Evolutionary conservation across 2,329 filamentous ascomycete species (phyloP).

Genomic region (Aureobasidium sp.): DNA sequence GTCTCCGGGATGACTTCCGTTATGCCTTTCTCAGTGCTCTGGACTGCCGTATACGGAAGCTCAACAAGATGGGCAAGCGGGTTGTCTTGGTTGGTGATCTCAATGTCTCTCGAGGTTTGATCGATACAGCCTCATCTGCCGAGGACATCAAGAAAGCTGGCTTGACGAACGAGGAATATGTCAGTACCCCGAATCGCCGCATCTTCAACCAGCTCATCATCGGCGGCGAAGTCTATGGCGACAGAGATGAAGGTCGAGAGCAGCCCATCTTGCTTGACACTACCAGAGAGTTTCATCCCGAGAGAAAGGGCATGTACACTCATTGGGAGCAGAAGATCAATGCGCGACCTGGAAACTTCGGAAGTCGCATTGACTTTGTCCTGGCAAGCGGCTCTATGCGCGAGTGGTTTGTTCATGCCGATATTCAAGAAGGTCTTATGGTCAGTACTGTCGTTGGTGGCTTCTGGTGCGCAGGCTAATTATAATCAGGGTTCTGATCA

Average conservation of each 20-base stretch:
- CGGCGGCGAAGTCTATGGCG: slow-evolving; percentile 60
- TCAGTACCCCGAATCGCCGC: slow-evolving; percentile 63
- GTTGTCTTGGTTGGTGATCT: slow-evolving; percentile 84
- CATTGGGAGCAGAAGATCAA: slow-evolving; percentile 96
- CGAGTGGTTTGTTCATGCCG: slow-evolving; percentile 68
- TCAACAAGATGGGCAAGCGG: slow-evolving; percentile 70
- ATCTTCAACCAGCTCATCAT: slow-evolving; percentile 82
- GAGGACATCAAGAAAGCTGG: slow-evolving; percentile 66
- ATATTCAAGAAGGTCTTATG: slow-evolving; percentile 89
- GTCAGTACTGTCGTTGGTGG: slow-evolving; percentile 28
- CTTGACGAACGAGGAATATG: slow-evolving; percentile 63
- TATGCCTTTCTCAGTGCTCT: slow-evolving; percentile 71
- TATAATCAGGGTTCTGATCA: slow-evolving; percentile 71
- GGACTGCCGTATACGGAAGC: slow-evolving; percentile 77
- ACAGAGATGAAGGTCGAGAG: slow-evolving; percentile 63
- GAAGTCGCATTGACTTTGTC: slow-evolving; percentile 88
- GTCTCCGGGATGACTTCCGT: slow-evolving; percentile 74
- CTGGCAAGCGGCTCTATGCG: slow-evolving; percentile 74
- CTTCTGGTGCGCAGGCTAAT: neutral
- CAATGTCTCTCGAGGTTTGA: slow-evolving; percentile 64
- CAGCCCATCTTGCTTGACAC: slow-evolving; percentile 73
- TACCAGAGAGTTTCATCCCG: slow-evolving; percentile 71
- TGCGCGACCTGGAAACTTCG: slow-evolving; percentile 90
- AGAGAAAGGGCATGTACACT: slow-evolving; percentile 85
- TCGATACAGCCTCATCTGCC: slow-evolving; percentile 68